Evolutionary conservation across 2,329 filamentous ascomycete species (phyloP), one percentile per base, ranked within the genome.

Genomic region (Clarireedia paspali): DNA sequence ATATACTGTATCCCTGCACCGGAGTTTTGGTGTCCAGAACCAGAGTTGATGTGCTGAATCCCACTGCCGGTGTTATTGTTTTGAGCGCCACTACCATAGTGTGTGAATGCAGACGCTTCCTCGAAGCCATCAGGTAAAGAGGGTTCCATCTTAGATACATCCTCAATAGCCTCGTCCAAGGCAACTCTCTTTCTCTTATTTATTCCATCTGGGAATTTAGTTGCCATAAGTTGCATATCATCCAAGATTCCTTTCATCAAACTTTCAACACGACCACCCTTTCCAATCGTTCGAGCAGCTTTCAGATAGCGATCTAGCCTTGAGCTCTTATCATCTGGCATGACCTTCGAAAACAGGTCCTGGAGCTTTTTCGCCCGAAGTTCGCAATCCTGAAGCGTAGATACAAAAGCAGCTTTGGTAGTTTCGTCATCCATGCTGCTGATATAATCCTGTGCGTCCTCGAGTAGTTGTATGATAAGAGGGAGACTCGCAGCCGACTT

Each of bases 181-280:
- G 59, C 39, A 10, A 51, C 38, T 57, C 57, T 56, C 46, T 12
- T 34, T 57, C 53, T 61, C 55, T 17, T 20, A 24, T 45, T 58
- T 40, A 17, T 57, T 38, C 56, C 39, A 45, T 50, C 36, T 50
- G 56, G 49, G 53, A 55, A 56, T 10, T 34, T 57, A 4, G 38
- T 58, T 57, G 58, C 46, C n/a, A 62, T 49, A 30, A 61, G 59
- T 50, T 60, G 58, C 45, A 60, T 20, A 40, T 58, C 39, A 5
- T 56, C 45, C 12, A 62, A 36, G 50, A 62, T 57, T 4, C 60
- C 53, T 34, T n/a, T 44, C 47, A 60, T 24, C 36, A 62, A 47
- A 50, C 12, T 53, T 39, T 62, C 56, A 6, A 60, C 58, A 42
- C 56, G 47, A 39, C 57, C 52, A 9, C 56, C 54, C 15, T 60